Evolutionary conservation across 768 basidiomycete genomes (phyloP).

Genomic region (Phylloporus rhodoxanthus): DNA sequence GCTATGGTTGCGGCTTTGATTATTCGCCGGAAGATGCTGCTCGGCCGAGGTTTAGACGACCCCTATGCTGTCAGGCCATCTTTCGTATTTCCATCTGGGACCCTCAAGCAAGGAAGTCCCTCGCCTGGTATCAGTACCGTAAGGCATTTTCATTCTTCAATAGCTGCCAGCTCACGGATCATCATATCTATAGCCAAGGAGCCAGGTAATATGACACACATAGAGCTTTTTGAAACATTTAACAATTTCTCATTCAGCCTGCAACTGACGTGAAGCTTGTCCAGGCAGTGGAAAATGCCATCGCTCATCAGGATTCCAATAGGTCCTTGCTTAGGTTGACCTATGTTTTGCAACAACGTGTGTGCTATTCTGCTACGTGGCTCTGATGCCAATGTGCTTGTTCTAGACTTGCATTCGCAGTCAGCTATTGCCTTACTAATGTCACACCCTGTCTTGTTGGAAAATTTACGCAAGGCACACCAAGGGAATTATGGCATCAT

Average conservation of each 20-base stretch:
- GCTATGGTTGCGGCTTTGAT: slow-evolving; percentile 94
- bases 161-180: not conserved
- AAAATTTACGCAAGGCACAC: slow-evolving; percentile 84
- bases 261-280: slow-evolving; percentile 55
- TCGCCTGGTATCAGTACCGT: slow-evolving; percentile 48
- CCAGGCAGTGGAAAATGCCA: slow-evolving; percentile 68
- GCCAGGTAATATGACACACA: slow-evolving; percentile 22
- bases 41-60: slow-evolving; percentile 62
- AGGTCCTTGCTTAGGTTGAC: slow-evolving; percentile 73
- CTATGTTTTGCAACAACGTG: slow-evolving; percentile 75
- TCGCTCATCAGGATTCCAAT: slow-evolving; percentile 72
- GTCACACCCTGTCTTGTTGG: slow-evolving; percentile 70
- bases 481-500: slow-evolving; percentile 90
- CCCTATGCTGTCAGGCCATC: slow-evolving; percentile 56
- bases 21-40: slow-evolving; percentile 69
- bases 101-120: slow-evolving; percentile 12
- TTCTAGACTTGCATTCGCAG: slow-evolving; percentile 63
- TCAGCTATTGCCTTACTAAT: slow-evolving; percentile 83
- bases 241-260: slow-evolving; percentile 21
- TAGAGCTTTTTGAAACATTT: not conserved
- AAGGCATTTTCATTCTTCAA: slow-evolving; percentile 10
- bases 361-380: slow-evolving; percentile 11
- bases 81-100: slow-evolving; percentile 6
- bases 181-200: slow-evolving; percentile 17
- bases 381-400: not conserved